Base-by-base conservation (phyloP, 2,329 filamentous ascomycete genomes). In the Fusarium sp. region DNA sequence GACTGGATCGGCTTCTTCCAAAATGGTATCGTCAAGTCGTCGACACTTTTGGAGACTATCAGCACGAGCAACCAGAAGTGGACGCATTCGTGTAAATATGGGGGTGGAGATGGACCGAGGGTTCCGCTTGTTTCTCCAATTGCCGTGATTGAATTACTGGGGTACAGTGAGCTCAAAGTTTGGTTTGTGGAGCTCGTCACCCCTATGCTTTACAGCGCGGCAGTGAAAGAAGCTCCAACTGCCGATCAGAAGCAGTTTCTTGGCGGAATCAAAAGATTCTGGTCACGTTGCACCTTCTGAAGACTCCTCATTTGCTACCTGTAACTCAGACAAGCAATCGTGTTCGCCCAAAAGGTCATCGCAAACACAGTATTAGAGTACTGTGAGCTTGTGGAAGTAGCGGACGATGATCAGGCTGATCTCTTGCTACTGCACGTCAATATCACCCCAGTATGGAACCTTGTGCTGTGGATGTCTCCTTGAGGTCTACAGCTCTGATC, bases 91-190 rank as follows among this genome's bases (percentile, higher is more conserved):
- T 46, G 64, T 68, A 68, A 63, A 68, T 68, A 68, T 68, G 65
- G 57, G 62, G 49, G 65, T 68, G 50, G 64, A 64, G 57, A 64
- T 49, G 44, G 64, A 18, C 65, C 65, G 65, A 68, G 50, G 50
- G 57, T 52, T 68, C 65, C 64, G 66, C 65, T 54, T 42, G 33
- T 59, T 69, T 68, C 57, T 55, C 59, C 65, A 70, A 70, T 60
- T 70, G 67, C 65, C 65, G 67, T 58, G 53, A 65, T 70, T 70
- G 18, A 46, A 60, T 66, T 54, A 70, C 60, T 39, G 54, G 60
- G 67, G 66, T 70, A 53, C 12, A 39, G n/a, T 39, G 31, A 57
- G 22, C 41, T 22, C 41, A 57, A 57, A 35, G 54, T 57, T 57
- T 49, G 31, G 54, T 17, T 56, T 25, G 54, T 49, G 54, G 53